Percentiles rank a stretch among this genome's conserved stretches.
Evolutionary conservation across 495 filamentous ascomycete species (phyloP).

Genomic region (Tuber umbilicatum): DNA sequence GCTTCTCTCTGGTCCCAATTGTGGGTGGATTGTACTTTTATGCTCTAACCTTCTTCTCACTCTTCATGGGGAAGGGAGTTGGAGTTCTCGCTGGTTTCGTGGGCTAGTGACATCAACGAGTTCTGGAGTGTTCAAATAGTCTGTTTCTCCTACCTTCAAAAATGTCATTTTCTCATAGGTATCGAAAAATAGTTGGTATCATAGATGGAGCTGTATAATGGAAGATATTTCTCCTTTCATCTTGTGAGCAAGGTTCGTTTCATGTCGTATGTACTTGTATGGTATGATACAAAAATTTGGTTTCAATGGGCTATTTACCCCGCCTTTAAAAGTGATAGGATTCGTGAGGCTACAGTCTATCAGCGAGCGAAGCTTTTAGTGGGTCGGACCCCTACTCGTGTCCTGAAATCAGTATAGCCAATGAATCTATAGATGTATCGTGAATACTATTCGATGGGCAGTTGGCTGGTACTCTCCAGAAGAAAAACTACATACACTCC

Average conservation of each 20-base stretch:
- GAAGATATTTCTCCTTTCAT: not conserved
- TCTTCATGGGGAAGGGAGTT: not conserved
- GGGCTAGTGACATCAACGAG: slow-evolving; percentile 1
- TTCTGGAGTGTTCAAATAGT: not conserved
- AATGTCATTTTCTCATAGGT: not conserved
- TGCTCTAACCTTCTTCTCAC: not conserved
- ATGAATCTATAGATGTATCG: not conserved
- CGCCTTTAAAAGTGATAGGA: not conserved
- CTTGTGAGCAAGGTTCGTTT: not conserved
- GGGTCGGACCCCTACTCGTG: not conserved
- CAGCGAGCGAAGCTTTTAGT: not conserved
- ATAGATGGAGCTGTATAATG: not conserved
- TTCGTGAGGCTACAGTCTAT: not conserved
- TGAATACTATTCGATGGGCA: not conserved
- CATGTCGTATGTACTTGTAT: not conserved
- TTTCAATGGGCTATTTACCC: not conserved
- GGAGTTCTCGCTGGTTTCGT: not conserved
- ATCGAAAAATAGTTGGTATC: not conserved
- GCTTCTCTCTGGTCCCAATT: not conserved
- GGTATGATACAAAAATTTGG: too few relatives aligned
- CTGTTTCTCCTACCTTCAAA: slow-evolving; percentile 1
- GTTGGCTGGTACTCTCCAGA: not conserved
- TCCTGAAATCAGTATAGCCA: not conserved
- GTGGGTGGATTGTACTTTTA: not conserved
- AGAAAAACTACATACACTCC: not conserved